Base-by-base conservation (phyloP, 306 rosid genomes). In the Castanea mollissima region DNA sequence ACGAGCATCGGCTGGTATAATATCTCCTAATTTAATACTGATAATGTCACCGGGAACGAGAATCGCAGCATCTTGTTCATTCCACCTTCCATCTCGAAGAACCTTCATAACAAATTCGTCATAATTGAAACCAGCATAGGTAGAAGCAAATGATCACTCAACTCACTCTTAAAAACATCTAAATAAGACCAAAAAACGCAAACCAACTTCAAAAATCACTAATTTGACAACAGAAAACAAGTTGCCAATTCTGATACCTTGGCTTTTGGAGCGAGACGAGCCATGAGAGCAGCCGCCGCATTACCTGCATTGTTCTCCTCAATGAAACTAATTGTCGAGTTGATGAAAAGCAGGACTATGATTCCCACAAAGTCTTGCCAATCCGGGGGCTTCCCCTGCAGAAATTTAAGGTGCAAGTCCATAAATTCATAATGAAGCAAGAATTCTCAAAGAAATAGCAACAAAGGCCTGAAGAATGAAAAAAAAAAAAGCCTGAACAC, bases 351-450 rank as follows among this genome's bases (percentile, higher is more conserved):
- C 76, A 96, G 89, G 31, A 92, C 92, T 59, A 96, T 96, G 79
- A 96, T 93, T 55, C 99, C 99, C 79, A 96, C 99, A 83, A 96
- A 96, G 58, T 96, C 99, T 88, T 96, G 99, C 99, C 99, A 96
- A 46, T 96, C 99, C 27, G 98, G 99, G 16, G 94, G 91, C 82
- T 91, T 96, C 35, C 92, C 92, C 98, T 96, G 87, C 88, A 71
- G 6, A 54, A 73, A 55, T 60, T 41, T 73, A 57, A 56, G 52
- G 54, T 75, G 49, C 59, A 75, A 34, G 5, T 67, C 78, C 76
- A 76, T 63, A 56, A 81, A 64, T 71, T 76, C 80, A 64, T 46
- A 54, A 62, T 35, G 72, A 77, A 41, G 18, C 54, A 65, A 71
- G 25, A 32, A 78, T 18, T 32, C 49, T 21, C 32, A 57, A 64